These are phyloP conservation scores for Colletotrichum sublineola DNA, from an alignment of 2,329 filamentous ascomycete species.

Conservation along the genomic window DNA sequence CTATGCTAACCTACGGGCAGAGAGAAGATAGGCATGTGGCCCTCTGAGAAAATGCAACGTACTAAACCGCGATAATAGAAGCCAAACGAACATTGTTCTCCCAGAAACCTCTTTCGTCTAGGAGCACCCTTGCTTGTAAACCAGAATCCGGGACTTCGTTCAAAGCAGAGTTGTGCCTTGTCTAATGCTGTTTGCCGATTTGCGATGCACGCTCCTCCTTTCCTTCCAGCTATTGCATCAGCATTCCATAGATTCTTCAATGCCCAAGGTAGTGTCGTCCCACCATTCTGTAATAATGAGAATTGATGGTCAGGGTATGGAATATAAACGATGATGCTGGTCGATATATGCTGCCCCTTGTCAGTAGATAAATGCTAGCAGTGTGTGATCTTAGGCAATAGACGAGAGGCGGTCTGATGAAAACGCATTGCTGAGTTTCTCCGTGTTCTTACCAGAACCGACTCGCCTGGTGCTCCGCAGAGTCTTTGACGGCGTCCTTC, in stretches of 20 bases:
- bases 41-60: background rate
- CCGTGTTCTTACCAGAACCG: conserved; percentile 21
- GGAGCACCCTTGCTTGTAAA: background rate
- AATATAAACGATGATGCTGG: background rate
- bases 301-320: background rate
- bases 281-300: background rate
- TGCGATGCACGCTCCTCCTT: background rate
- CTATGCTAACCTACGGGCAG: background rate
- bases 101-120: background rate
- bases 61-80: background rate
- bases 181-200: too few relatives aligned
- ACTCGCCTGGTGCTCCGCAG: background rate
- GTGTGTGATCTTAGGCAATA: too few relatives aligned
- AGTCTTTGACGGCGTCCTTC: background rate
- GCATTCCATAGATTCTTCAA: background rate
- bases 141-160: background rate
- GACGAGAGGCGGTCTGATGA: background rate
- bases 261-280: background rate
- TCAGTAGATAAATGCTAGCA: background rate
- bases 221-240: background rate
- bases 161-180: background rate
- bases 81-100: background rate
- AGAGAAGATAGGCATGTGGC: background rate
- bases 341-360: background rate
- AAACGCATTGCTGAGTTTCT: background rate